phyloP scores from a whole-genome alignment of 2,329 filamentous ascomycete genomes.

The Clathrospora elynae region DNA sequence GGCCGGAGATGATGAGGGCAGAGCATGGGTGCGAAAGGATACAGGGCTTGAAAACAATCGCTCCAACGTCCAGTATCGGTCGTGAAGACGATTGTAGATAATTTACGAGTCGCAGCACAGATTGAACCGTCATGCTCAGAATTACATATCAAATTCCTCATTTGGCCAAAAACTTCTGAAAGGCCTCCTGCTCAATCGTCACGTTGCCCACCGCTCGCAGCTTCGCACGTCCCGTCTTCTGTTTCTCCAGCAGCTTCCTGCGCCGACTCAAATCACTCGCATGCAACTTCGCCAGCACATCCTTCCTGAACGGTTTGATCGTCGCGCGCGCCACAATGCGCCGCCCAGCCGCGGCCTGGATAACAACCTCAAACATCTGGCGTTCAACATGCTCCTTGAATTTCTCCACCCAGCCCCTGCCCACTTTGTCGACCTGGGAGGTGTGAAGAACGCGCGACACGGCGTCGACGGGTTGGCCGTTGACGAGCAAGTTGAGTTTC shows the following conservation, averaged over 20 bases:
- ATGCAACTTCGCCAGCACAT: conserved; percentile 90
- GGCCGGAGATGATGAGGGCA: too few relatives aligned
- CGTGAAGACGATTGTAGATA: too few relatives aligned
- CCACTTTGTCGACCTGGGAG: conserved; percentile 79
- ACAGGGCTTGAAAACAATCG: too few relatives aligned
- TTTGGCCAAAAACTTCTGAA: conserved; percentile 91
- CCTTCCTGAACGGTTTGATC: conserved; percentile 94
- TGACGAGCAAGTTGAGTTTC: conserved; percentile 91
- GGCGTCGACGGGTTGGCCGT: conserved; percentile 90
- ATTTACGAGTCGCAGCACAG: too few relatives aligned
- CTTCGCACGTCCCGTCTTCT: conserved; percentile 93
- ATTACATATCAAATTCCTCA: conserved; percentile 21
- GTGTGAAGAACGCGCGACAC: conserved; percentile 87
- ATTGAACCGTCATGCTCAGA: too few relatives aligned
- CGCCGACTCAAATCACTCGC: conserved; percentile 83
- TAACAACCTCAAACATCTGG: conserved; percentile 96
- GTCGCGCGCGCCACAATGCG: conserved; percentile 89
- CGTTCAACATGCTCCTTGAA: conserved; percentile 97
- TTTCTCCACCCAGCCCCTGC: conserved; percentile 86
- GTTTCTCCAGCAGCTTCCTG: conserved; percentile 89
- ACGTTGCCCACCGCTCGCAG: conserved; percentile 84
- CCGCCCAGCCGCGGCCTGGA: conserved; percentile 85
- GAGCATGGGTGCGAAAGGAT: too few relatives aligned
- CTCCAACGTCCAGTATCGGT: too few relatives aligned
- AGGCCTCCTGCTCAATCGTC: conserved; percentile 93